A percentile compares a stretch with the other conserved stretches of the same genome.
Evolutionary conservation across 768 basidiomycete genomes (phyloP).

Genomic region (Multifurca ochricompacta): DNA sequence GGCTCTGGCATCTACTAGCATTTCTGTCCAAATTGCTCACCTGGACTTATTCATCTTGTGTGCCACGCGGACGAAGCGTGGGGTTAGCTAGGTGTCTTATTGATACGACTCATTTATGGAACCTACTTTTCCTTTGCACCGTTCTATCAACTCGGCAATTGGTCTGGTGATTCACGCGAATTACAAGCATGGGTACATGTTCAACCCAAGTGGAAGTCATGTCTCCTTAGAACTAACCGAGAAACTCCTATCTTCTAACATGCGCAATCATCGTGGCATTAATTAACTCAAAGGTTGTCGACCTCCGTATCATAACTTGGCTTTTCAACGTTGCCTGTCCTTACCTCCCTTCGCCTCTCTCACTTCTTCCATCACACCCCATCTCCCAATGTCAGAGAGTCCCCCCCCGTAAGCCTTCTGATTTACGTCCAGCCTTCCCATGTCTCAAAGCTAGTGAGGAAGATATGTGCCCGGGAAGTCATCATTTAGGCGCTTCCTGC

Average conservation of each 20-base stretch:
- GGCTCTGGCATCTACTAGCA: too few species aligned
- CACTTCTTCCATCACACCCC: neutral
- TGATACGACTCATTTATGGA: neutral
- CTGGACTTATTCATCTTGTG: too few species aligned
- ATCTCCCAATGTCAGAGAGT: conserved; percentile 2
- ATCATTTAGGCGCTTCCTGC: neutral
- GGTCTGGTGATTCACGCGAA: neutral
- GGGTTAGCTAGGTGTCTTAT: too few species aligned
- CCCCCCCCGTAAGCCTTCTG: conserved; percentile 9
- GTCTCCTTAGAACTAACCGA: neutral
- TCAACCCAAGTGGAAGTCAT: neutral
- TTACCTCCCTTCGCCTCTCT: neutral
- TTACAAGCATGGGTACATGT: neutral
- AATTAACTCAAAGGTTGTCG: neutral
- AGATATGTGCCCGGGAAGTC: conserved; percentile 7
- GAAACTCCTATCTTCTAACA: neutral
- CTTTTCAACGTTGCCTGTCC: neutral
- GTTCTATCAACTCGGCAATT: neutral
- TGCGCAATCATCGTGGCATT: neutral
- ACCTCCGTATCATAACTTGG: neutral
- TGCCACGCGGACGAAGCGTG: too few species aligned
- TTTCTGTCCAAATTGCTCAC: too few species aligned
- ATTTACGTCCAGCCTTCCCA: neutral
- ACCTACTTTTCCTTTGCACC: neutral
- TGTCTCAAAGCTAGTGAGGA: neutral